Evolutionary conservation across 1,139 yeast genomes (phyloP).

Genomic region (Arxiozyma bovina): DNA sequence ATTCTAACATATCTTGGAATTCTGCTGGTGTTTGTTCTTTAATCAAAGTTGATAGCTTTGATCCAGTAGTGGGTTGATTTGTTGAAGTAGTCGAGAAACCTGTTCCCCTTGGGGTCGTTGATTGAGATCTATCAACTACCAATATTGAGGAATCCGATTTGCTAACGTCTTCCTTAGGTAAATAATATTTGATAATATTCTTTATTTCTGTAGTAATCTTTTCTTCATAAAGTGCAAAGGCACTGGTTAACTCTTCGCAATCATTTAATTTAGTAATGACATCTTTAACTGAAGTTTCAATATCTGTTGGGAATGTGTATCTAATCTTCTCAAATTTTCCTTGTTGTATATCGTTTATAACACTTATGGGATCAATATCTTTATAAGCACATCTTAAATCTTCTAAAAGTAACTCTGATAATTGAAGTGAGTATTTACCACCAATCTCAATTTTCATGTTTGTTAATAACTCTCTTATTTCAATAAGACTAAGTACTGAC

Average conservation of each 20-base stretch:
- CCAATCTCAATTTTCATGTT: constrained; percentile 53
- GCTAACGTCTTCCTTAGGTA: constrained; percentile 38
- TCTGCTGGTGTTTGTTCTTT: constrained; percentile 62
- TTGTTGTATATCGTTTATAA: constrained; percentile 43
- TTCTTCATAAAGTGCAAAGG: constrained; percentile 62
- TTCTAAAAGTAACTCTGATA: constrained; percentile 45
- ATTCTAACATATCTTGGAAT: constrained; percentile 60
- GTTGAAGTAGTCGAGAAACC: constrained; percentile 6
- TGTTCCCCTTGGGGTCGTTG: background rate
- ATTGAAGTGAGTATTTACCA: constrained; percentile 51
- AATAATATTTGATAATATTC: constrained; percentile 52
- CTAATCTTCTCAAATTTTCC: constrained; percentile 19
- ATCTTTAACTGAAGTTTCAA: constrained; percentile 34
- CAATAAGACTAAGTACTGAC: constrained; percentile 49
- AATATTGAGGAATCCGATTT: background rate
- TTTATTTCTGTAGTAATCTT: constrained; percentile 61
- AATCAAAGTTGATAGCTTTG: constrained; percentile 46
- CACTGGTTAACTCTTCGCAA: constrained; percentile 55
- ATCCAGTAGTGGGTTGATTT: constrained; percentile 13
- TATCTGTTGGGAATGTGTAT: constrained; percentile 16
- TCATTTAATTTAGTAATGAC: constrained; percentile 50
- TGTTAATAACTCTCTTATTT: constrained; percentile 44
- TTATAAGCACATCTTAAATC: constrained; percentile 56
- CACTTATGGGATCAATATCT: constrained; percentile 40
- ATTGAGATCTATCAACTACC: constrained; percentile 7